Conservation (phyloP, 495 filamentous ascomycete species). For the Aspergillus egyptiacus region DNA sequence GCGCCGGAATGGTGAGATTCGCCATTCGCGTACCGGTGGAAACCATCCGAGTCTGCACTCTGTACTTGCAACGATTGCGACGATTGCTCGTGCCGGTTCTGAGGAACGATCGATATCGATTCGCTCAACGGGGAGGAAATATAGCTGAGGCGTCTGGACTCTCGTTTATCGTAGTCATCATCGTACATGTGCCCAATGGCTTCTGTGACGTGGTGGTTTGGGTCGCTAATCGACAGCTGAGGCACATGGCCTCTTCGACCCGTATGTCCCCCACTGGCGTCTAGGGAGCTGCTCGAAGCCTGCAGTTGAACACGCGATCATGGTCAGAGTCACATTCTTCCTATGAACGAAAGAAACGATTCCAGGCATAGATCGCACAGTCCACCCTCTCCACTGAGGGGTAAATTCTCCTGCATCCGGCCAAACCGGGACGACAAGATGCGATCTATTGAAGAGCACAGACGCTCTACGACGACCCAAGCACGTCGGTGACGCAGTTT, state of each 20-base stretch:
- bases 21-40: constrained; percentile 32
- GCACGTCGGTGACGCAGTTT: background rate
- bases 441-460: background rate
- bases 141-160: constrained; percentile 60
- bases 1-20: constrained; percentile 35
- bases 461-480: background rate
- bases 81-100: constrained; percentile 42
- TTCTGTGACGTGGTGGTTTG: constrained; percentile 95
- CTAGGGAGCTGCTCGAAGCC: constrained; percentile 50
- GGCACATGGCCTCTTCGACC: constrained; percentile 57
- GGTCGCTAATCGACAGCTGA: constrained; percentile 67
- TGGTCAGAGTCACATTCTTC: constrained; percentile 5
- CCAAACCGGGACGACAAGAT: background rate
- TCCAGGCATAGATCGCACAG: background rate
- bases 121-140: constrained; percentile 48
- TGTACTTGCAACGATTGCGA: constrained; percentile 26
- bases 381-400: constrained; percentile 7
- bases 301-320: constrained; percentile 17
- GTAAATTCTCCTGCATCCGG: background rate
- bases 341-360: background rate
- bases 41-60: constrained; percentile 25
- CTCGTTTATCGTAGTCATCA: constrained; percentile 64
- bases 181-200: constrained; percentile 96
- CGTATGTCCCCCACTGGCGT: constrained; percentile 49
- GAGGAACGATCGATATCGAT: constrained; percentile 41